A percentile compares a stretch with the other conserved stretches of the same genome.
These are phyloP conservation scores for Leccinum truebloodii DNA, from an alignment of 768 basidiomycete species.

Conservation along the genomic window DNA sequence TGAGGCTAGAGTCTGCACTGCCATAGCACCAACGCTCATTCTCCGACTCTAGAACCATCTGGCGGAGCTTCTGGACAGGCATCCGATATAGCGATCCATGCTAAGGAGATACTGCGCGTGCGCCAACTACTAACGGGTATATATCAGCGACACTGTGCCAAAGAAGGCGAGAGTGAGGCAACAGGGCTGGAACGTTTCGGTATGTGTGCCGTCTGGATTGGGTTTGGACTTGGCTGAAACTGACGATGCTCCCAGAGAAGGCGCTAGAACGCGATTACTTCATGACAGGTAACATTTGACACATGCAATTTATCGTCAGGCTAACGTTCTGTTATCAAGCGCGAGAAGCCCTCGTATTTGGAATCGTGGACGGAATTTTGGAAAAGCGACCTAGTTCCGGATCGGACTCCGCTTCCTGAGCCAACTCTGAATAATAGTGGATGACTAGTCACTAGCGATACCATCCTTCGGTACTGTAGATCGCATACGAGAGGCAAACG, in stretches of 20 bases:
- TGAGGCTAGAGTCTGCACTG: constrained; percentile 38
- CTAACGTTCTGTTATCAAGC: constrained; percentile 46
- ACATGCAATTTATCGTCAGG: constrained; percentile 19
- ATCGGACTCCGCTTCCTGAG: constrained; percentile 26
- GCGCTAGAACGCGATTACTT: constrained; percentile 95
- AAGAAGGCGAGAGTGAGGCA: constrained; percentile 60
- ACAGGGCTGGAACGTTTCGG: constrained; percentile 77
- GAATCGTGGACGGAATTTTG: constrained; percentile 90
- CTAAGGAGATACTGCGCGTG: constrained; percentile 92
- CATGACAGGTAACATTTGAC: constrained; percentile 68
- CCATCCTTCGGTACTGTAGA: not conserved
- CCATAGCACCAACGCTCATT: constrained; percentile 11
- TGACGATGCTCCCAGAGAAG: constrained; percentile 52
- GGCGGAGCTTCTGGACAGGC: constrained; percentile 96
- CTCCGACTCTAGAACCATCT: constrained; percentile 72
- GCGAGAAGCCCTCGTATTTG: constrained; percentile 86
- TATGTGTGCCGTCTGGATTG: constrained; percentile 39
- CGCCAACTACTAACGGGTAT: constrained; percentile 82
- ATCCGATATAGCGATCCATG: constrained; percentile 96
- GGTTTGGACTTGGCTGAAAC: constrained; percentile 24
- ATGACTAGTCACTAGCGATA: constrained; percentile 8
- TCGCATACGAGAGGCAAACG: constrained; percentile 2
- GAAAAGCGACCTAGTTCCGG: constrained; percentile 70
- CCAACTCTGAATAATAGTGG: constrained; percentile 3
- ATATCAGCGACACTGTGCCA: constrained; percentile 84